Percentiles rank a stretch among this genome's conserved stretches.
Evolutionary conservation across 345 rosid genomes (phyloP).

Genomic region (Nasturtium officinale): DNA sequence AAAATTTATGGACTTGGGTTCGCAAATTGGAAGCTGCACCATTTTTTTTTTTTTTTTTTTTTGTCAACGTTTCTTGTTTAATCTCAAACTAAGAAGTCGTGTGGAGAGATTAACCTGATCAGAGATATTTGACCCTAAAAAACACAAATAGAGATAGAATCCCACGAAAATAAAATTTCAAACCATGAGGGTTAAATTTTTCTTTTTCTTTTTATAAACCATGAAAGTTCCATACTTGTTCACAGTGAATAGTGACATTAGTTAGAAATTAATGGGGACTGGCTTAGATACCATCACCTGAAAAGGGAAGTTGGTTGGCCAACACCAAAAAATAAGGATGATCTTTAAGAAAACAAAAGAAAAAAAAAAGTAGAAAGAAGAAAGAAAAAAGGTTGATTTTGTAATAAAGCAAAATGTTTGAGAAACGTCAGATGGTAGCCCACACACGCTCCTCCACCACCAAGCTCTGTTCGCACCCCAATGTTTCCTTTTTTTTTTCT

Average conservation of each 20-base stretch:
- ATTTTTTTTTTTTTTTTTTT: not conserved
- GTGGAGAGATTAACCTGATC: no score
- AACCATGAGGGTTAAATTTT: not conserved
- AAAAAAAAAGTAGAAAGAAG: not conserved
- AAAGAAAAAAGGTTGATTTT: conserved; percentile 25
- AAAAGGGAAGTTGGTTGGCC: conserved; percentile 40
- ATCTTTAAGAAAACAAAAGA: not conserved
- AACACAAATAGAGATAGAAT: no score
- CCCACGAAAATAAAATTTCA: not conserved
- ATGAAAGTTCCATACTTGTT: no score
- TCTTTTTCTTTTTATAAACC: no score
- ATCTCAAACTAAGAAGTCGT: not conserved
- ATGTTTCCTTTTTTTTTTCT: conserved; percentile 30
- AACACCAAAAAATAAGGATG: conserved; percentile 2
- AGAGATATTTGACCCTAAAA: no score
- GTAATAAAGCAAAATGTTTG: conserved; percentile 36
- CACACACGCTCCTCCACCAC: conserved; percentile 32
- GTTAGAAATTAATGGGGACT: not conserved
- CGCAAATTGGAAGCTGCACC: not conserved
- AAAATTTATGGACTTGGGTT: not conserved
- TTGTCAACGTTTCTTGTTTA: no score
- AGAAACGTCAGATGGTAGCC: conserved; percentile 17
- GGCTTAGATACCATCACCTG: conserved; percentile 39
- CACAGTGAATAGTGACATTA: no score
- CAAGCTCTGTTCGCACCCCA: conserved; percentile 14